Evolutionary conservation across 139 green algal genomes (phyloP).

Genomic region (Asterochloris erici): DNA sequence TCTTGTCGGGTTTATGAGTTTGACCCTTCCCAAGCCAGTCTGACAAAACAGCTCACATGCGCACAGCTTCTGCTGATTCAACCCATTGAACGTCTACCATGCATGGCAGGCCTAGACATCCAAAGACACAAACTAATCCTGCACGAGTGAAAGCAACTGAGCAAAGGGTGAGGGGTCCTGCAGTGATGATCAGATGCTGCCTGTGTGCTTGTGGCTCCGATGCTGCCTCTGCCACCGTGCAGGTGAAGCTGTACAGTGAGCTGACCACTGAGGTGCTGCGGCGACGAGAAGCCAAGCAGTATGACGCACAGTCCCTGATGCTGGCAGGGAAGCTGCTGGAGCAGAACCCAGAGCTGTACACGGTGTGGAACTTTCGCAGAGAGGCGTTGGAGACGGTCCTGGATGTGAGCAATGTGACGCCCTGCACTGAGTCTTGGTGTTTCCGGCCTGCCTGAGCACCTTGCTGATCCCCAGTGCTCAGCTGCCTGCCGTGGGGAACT

Average conservation of each 20-base stretch:
- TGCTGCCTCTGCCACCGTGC: not conserved
- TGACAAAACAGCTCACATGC: no score
- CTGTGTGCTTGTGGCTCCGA: not conserved
- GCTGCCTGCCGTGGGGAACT: no score
- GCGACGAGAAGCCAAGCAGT: constrained; percentile 1
- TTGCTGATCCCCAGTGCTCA: no score
- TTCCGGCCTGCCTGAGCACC: no score
- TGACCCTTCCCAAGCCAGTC: no score
- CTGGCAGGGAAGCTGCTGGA: constrained; percentile 58
- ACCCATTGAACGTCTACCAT: constrained; percentile 21
- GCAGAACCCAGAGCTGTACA: constrained; percentile 89
- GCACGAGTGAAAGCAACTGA: constrained; percentile 48
- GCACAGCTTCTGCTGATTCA: no score
- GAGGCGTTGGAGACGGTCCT: constrained; percentile 55
- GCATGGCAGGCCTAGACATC: constrained; percentile 56
- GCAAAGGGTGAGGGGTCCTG: constrained; percentile 40
- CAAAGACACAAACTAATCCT: constrained; percentile 51
- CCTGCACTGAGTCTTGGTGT: not conserved
- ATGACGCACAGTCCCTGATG: constrained; percentile 31
- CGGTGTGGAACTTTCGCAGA: constrained; percentile 87
- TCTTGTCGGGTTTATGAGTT: no score
- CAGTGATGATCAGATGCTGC: no score
- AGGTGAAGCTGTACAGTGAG: constrained; percentile 42
- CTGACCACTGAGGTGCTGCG: constrained; percentile 53
- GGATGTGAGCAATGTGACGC: constrained; percentile 9